Conservation (phyloP, 768 basidiomycete genomes). For the Panellus pusillus region DNA sequence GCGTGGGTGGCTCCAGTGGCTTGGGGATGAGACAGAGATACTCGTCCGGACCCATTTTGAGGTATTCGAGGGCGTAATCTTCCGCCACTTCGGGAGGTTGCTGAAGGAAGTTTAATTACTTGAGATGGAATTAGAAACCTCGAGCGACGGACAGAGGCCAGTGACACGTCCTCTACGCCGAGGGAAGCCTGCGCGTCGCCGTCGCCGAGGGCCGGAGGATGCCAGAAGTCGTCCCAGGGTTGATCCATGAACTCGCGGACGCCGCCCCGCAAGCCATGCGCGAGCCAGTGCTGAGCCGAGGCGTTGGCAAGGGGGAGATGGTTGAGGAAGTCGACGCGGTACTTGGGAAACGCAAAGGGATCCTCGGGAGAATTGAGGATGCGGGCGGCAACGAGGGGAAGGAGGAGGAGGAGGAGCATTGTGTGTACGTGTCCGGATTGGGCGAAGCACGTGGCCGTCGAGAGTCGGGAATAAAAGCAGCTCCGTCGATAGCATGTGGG, state of each 20-base stretch:
- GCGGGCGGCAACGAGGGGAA: conserved; percentile 37
- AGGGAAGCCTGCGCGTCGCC: conserved; percentile 35
- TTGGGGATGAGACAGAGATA: conserved; percentile 82
- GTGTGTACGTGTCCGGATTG: not conserved
- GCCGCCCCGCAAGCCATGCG: conserved; percentile 70
- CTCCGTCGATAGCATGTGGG: too few relatives aligned
- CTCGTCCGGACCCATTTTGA: conserved; percentile 71
- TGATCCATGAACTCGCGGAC: conserved; percentile 76
- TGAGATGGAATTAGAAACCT: conserved; percentile 19
- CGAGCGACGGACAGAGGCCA: conserved; percentile 23
- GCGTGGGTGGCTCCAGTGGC: conserved; percentile 45
- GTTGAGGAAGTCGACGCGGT: conserved; percentile 76
- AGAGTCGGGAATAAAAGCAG: too few relatives aligned
- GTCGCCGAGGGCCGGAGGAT: conserved; percentile 48
- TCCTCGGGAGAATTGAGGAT: conserved; percentile 79
- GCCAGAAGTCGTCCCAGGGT: conserved; percentile 48
- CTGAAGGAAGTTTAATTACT: conserved; percentile 20
- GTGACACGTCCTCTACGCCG: conserved; percentile 28
- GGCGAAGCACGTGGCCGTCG: not conserved
- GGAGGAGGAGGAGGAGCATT: conserved; percentile 21
- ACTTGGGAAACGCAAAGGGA: conserved; percentile 79
- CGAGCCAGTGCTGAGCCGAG: conserved; percentile 75
- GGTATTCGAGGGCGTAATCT: conserved; percentile 63
- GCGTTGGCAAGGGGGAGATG: conserved; percentile 70
- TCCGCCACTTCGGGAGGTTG: conserved; percentile 23